Conservation (phyloP, 2,329 filamentous ascomycete species). For the Ophiostoma quercus region DNA sequence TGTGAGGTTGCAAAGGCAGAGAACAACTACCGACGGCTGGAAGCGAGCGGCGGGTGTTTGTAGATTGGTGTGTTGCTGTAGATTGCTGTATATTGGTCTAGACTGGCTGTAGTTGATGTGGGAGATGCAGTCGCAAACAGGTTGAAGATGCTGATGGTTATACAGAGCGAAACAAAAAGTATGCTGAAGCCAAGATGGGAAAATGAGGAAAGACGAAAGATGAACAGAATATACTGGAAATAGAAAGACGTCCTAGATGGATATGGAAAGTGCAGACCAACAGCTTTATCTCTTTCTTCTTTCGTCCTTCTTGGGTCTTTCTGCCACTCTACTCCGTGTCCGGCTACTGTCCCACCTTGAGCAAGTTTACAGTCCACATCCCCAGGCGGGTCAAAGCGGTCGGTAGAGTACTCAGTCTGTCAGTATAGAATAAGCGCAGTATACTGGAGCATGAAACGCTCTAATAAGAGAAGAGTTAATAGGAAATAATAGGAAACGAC, state of each 20-base stretch:
- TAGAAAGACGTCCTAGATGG: neutral
- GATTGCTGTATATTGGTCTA: neutral
- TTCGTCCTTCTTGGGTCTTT: neutral
- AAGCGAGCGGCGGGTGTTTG: neutral
- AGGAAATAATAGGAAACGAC: neutral
- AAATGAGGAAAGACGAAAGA: neutral
- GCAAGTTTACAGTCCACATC: slow-evolving; percentile 5
- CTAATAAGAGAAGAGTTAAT: neutral
- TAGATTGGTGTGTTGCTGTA: neutral
- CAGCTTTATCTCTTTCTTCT: neutral
- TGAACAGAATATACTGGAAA: no score
- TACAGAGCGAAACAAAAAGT: neutral
- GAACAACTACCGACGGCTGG: neutral
- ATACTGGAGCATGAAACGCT: slow-evolving; percentile 8
- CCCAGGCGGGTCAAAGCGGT: slow-evolving; percentile 10
- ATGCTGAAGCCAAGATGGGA: neutral
- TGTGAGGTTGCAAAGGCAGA: neutral
- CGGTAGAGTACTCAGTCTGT: neutral
- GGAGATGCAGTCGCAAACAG: neutral
- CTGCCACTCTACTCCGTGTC: neutral
- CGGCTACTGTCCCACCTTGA: slow-evolving; percentile 10
- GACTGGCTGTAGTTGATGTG: neutral
- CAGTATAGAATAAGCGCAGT: neutral
- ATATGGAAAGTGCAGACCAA: neutral
- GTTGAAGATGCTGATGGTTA: neutral